Percentiles rank a stretch among this genome's conserved stretches.
These are phyloP conservation scores for Xerocomus subilludens DNA, from an alignment of 1,284 basidiomycete species.

Conservation along the genomic window DNA sequence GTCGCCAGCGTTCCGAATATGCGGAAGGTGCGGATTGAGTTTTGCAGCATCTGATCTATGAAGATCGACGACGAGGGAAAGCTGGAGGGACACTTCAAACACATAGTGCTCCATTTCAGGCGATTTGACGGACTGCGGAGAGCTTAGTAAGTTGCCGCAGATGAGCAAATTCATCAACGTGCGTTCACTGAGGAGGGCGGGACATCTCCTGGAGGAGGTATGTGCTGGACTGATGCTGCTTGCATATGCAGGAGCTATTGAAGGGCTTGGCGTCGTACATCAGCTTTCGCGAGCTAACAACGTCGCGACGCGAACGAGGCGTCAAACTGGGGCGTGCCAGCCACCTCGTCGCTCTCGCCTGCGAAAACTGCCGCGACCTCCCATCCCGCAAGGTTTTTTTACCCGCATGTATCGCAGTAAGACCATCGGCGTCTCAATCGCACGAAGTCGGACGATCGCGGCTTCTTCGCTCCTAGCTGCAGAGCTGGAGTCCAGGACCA, in stretches of 20 bases:
- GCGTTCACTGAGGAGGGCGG: slow-evolving; percentile 66
- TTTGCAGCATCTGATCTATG: slow-evolving; percentile 75
- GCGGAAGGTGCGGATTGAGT: slow-evolving; percentile 70
- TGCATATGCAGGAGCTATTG: slow-evolving; percentile 67
- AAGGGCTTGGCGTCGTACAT: slow-evolving; percentile 64
- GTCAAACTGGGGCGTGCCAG: slow-evolving; percentile 55
- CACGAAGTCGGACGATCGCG: slow-evolving; percentile 54
- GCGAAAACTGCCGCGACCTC: slow-evolving; percentile 76
- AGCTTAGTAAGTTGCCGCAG: slow-evolving; percentile 5
- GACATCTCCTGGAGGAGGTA: slow-evolving; percentile 71
- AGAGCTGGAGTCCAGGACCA: slow-evolving; percentile 57
- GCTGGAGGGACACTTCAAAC: slow-evolving; percentile 68
- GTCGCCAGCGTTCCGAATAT: slow-evolving; percentile 62
- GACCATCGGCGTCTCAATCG: slow-evolving; percentile 62
- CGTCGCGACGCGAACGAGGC: not conserved
- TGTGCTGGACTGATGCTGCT: slow-evolving; percentile 69
- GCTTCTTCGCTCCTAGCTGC: slow-evolving; percentile 51
- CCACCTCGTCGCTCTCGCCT: slow-evolving; percentile 62
- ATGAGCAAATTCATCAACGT: slow-evolving; percentile 33
- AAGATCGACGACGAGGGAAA: slow-evolving; percentile 71
- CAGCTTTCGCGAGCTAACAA: slow-evolving; percentile 51
- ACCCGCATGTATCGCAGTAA: slow-evolving; percentile 61
- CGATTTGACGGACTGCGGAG: slow-evolving; percentile 63
- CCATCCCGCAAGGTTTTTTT: slow-evolving; percentile 71
- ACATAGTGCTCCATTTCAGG: slow-evolving; percentile 65